These are phyloP conservation scores for Chiua virens DNA, from an alignment of 768 basidiomycete species.

Conservation along the genomic window DNA sequence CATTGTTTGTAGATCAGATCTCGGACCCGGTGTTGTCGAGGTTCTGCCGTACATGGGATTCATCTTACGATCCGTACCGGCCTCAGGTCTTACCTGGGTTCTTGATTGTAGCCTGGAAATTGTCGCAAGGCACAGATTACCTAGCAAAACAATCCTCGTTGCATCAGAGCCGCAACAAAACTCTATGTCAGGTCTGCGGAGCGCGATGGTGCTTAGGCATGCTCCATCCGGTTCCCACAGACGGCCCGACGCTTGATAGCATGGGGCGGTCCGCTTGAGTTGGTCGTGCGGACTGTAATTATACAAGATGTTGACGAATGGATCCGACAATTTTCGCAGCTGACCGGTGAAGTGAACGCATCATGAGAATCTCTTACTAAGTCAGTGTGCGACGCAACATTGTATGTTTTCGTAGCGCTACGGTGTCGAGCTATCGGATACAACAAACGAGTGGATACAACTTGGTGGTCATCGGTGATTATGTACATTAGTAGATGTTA, in stretches of 20 bases:
- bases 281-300: too few species aligned
- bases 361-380: not conserved
- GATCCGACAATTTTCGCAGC: not conserved
- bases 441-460: constrained; percentile 15
- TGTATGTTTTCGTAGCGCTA: not conserved
- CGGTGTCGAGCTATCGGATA: constrained; percentile 14
- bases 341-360: too few species aligned
- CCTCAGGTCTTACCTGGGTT: constrained; percentile 8
- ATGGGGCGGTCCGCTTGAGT: not conserved
- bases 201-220: not conserved
- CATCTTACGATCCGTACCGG: not conserved
- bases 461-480: constrained; percentile 1
- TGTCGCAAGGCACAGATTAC: not conserved
- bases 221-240: constrained; percentile 1
- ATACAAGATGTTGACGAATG: not conserved
- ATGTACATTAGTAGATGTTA: constrained; percentile 2
- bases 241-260: not conserved
- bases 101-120: not conserved
- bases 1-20: too few species aligned
- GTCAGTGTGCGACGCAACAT: not conserved
- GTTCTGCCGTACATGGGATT: constrained; percentile 12
- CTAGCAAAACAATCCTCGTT: not conserved
- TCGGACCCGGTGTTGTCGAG: not conserved
- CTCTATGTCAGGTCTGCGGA: not conserved
- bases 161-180: not conserved